Base-by-base conservation (phyloP, 345 rosid species). In the Moricandia moricandioides region DNA sequence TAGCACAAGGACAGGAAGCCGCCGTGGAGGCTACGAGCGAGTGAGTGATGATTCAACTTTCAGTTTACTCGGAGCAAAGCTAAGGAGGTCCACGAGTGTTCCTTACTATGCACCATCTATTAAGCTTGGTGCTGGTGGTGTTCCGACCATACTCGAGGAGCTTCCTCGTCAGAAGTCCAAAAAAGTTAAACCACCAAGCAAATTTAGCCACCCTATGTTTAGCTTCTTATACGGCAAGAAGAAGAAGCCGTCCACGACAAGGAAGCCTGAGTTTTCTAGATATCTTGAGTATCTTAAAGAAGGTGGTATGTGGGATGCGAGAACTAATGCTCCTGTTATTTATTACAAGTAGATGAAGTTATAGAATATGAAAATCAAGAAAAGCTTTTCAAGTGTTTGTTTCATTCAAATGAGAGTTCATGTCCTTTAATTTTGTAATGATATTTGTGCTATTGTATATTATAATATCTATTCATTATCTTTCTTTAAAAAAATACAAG, bases 221-320 rank as follows among this genome's bases (percentile, higher is more conserved):
- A 56, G 49, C 47, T 45, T 80, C 5, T 21, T 80, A 8, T 66
- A 80, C 7, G 74, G 82, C 0, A 62, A 67, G 61, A 72, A 73
- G 69, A 80, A 80, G 71, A 80, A 80, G 67, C 39, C 72, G 3
- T 2, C 77, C 18, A 76, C 77, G 5, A 77, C 83, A 7, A 77
- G 78, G 4, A 80, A 75, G 17, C 80, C 83, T 2, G 83, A 80
- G 78, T 80, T 80, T 24, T 70, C 80, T 8, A 67, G 83, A 57
- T 80, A 80, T 71, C 29, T 80, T 6, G 80, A 76, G 80, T 80
- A 80, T 54, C 54, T 80, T 56, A 80, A 80, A 49, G 83, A 80
- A 75, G 83, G 83, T 76, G 83, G 83, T 7, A 71, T 73, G 62
- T 92, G 97, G 96, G 92, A 88, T 76, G 30, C 27, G 0, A 80